Evolutionary conservation across 1,284 basidiomycete genomes (phyloP).

Genomic region (Microbotryum intermedium): DNA sequence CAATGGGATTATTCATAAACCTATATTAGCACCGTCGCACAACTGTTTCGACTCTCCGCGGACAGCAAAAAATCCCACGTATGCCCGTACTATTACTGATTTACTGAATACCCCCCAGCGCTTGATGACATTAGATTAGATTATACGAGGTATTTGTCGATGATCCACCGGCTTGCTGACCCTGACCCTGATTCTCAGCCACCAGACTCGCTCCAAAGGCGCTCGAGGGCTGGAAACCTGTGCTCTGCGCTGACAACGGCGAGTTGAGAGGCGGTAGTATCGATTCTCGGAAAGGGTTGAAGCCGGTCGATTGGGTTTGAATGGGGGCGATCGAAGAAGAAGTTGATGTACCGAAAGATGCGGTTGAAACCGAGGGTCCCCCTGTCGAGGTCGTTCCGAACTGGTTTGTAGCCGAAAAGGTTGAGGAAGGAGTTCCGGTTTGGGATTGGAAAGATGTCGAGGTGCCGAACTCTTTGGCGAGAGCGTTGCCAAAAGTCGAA

Average conservation of each 20-base stretch:
- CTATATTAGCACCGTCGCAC: too few relatives aligned
- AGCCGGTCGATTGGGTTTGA: conserved; percentile 11
- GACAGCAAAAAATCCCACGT: too few relatives aligned
- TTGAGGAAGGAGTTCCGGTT: background rate
- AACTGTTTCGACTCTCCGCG: too few relatives aligned
- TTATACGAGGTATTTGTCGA: too few relatives aligned
- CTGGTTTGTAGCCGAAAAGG: background rate
- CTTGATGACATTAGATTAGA: too few relatives aligned
- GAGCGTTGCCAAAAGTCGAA: conserved; percentile 72
- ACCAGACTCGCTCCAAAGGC: background rate
- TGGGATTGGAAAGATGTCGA: background rate
- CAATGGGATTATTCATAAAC: too few relatives aligned
- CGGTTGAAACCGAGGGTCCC: background rate
- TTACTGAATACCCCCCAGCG: too few relatives aligned
- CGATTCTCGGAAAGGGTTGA: conserved; percentile 14
- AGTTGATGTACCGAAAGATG: background rate
- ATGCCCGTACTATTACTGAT: too few relatives aligned
- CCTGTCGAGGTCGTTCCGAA: background rate
- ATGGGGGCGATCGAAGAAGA: conserved; percentile 2
- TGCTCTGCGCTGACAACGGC: conserved; percentile 1
- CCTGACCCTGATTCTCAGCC: background rate
- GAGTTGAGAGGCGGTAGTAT: conserved; percentile 18
- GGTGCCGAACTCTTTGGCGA: conserved; percentile 40
- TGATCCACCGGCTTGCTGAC: too few relatives aligned
- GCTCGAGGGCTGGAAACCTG: background rate